Evolutionary conservation across 2,329 filamentous ascomycete genomes (phyloP), one percentile per base, ranked within the genome.

Genomic region (Aspergillus fijiensis): DNA sequence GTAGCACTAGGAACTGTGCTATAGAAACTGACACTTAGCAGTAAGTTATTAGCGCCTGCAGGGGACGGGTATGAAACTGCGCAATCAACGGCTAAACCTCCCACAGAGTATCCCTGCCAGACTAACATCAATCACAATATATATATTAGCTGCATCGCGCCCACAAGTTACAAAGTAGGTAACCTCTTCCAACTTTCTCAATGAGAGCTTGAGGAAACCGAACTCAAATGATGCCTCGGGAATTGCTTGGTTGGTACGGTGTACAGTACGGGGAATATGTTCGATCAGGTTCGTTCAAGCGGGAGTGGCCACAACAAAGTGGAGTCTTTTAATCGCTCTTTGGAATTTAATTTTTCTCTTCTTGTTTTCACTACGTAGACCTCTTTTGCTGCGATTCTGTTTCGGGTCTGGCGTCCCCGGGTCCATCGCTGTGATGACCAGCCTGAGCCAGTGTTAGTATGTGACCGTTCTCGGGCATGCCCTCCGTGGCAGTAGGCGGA

Each of bases 211-310:
- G 33, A 35, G 33, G 12, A 35, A 16, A 16, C 33, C 14, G 11
- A 35, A 35, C 12, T 11, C 12, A 16, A 35, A 12, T 19, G 12
- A 35, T 45, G 12, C 7, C 7, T 7, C 39, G 16, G 16, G 6
- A 45, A 45, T 21, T 49, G 42, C 16, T 23, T 33, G 23, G 27
- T 35, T 21, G 33, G 48, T 55, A 55, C 53, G 53, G 53, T 39
- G 53, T 55, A 55, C 45, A 49, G 53, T 55, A 55, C 53, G 42
- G 53, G 27, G 53, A 55, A 55, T 55, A 47, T 55, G 19, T 52
- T 11, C 47, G 52, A 45, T 45, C 39, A 48, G 47, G 52, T 48
- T 25, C 29, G 53, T 47, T 55, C 29, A 29, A 55, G 42, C 42
- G 27, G 47, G 53, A 55, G 42, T 55, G 53, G 53, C 42, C 53